Percentiles rank a stretch among this genome's conserved stretches.
Conservation (phyloP, 2,329 filamentous ascomycete genomes). For the Phialocephala sp. region DNA sequence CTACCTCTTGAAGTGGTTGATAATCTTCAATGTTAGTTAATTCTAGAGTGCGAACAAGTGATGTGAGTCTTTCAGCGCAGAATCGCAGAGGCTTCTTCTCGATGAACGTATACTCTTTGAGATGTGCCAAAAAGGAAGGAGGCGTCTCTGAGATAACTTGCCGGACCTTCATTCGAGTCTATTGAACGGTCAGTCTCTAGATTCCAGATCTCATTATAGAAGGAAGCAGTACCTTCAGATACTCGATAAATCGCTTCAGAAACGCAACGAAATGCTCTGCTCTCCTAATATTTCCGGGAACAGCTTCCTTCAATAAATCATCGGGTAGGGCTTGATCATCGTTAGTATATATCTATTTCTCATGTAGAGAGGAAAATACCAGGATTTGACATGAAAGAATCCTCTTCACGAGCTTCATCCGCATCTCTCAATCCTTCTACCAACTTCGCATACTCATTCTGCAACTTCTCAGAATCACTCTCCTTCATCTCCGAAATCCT, state of each 20-base stretch:
- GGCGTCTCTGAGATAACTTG: conserved; percentile 98
- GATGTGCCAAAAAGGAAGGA: conserved; percentile 87
- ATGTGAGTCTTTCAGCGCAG: conserved; percentile 93
- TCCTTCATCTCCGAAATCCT: conserved; percentile 94
- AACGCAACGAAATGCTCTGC: conserved; percentile 97
- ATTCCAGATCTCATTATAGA: not conserved
- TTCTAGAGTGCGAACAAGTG: conserved; percentile 91
- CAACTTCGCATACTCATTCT: conserved; percentile 93
- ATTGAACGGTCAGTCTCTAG: conserved; percentile 26
- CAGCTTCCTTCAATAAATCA: conserved; percentile 91
- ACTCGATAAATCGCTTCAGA: conserved; percentile 95
- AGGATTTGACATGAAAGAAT: conserved; percentile 96
- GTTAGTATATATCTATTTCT: conserved; percentile 13
- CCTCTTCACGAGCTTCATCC: conserved; percentile 88
- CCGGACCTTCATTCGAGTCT: conserved; percentile 97
- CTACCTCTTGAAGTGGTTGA: conserved; percentile 94
- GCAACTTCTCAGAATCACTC: conserved; percentile 92
- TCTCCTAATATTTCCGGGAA: conserved; percentile 93
- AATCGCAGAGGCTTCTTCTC: conserved; percentile 94
- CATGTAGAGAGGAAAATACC: conserved; percentile 34
- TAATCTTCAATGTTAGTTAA: conserved; percentile 98
- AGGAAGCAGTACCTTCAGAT: conserved; percentile 68
- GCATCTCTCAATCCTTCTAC: conserved; percentile 89
- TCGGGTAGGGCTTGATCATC: conserved; percentile 74
- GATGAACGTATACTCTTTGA: conserved; percentile 96